A percentile compares a stretch with the other conserved stretches of the same genome.
Evolutionary conservation across 2,329 filamentous ascomycete genomes (phyloP).

Genomic region (Fusarium tricinctum): DNA sequence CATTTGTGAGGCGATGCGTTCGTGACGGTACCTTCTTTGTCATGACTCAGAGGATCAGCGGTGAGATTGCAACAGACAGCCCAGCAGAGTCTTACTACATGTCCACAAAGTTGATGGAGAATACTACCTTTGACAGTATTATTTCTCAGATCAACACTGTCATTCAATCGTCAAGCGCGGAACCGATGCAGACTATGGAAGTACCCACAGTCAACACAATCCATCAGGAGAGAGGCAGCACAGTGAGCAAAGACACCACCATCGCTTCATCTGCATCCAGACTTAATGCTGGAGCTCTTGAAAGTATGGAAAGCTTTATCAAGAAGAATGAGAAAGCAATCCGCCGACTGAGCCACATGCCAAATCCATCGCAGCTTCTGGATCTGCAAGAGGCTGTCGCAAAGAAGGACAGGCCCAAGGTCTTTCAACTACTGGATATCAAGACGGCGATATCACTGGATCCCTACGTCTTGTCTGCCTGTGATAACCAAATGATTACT

Average conservation of each 20-base stretch:
- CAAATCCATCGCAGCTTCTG: conserved; percentile 15
- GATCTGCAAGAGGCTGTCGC: conserved; percentile 4
- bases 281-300: conserved; percentile 17
- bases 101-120: conserved; percentile 17
- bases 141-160: conserved; percentile 38
- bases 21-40: conserved; percentile 67
- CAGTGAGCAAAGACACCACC: background rate
- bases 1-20: conserved; percentile 62
- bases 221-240: conserved; percentile 27
- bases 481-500: conserved; percentile 9
- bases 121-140: conserved; percentile 35
- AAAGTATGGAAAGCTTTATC: conserved; percentile 36
- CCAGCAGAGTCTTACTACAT: conserved; percentile 30
- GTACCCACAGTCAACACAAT: conserved; percentile 28
- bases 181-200: accelerated
- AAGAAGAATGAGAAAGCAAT: conserved; percentile 41
- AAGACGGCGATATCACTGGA: background rate
- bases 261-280: conserved; percentile 22
- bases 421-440: accelerated
- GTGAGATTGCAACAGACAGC: background rate
- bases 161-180: conserved; percentile 1
- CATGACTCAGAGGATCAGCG: conserved; percentile 55
- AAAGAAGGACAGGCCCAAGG: accelerated
- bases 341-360: conserved; percentile 31
- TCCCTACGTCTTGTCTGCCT: background rate